A percentile compares a stretch with the other conserved stretches of the same genome.
These are phyloP conservation scores for Schoenoplectus tabernaemontani DNA, from an alignment of 202 grass and related monocot genomes.

Conservation along the genomic window DNA sequence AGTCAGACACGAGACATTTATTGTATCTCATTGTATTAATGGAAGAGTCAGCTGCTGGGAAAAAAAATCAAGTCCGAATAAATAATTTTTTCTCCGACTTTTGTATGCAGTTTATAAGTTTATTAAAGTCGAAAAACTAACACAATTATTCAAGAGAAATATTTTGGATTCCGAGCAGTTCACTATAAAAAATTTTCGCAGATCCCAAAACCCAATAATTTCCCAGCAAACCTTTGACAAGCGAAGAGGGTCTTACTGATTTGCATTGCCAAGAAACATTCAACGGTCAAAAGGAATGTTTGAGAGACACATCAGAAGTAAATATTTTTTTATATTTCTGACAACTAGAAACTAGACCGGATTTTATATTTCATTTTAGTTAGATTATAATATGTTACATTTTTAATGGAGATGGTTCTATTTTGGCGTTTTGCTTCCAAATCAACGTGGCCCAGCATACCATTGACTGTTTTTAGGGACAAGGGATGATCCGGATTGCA, in stretches of 20 bases:
- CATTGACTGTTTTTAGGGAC: neutral
- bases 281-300: conserved; percentile 16
- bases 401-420: neutral
- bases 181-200: no score
- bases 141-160: no score
- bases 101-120: no score
- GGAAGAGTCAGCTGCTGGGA: no score
- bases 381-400: neutral
- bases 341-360: neutral
- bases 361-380: neutral
- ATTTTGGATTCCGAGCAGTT: no score
- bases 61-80: no score
- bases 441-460: neutral
- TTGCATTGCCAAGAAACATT: neutral
- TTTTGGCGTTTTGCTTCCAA: neutral
- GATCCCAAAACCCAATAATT: no score
- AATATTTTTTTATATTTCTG: neutral
- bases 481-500: neutral
- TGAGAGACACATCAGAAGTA: neutral
- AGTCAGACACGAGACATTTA: neutral
- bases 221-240: no score
- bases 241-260: neutral
- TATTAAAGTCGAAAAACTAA: no score
- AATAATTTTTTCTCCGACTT: no score
- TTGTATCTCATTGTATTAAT: no score